Conservation (phyloP, 352 stramenopile genomes). For the Phytophthora nicotianae region DNA sequence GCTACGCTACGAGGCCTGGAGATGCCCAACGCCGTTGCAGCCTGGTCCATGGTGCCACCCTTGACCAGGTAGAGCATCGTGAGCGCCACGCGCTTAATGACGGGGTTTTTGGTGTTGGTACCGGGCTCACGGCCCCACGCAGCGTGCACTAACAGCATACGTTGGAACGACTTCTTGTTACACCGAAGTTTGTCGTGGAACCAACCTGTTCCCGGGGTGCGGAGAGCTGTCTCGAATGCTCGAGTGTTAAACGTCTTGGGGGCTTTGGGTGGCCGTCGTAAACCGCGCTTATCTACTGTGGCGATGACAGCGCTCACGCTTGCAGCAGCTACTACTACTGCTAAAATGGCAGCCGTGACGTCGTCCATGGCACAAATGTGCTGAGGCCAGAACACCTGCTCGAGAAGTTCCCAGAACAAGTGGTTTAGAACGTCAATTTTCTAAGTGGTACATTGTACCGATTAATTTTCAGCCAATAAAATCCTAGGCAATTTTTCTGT, state of each 20-base stretch:
- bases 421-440: too few relatives aligned
- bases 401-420: constrained; percentile 3
- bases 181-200: constrained; percentile 5
- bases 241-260: not conserved
- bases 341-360: constrained; percentile 3
- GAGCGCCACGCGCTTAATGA: not conserved
- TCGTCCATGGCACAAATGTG: constrained; percentile 14
- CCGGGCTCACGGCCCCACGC: not conserved
- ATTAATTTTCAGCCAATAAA: too few relatives aligned
- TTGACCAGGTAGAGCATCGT: not conserved
- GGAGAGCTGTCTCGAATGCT: constrained; percentile 1
- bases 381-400: constrained; percentile 4
- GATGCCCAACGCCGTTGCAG: not conserved
- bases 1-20: not conserved
- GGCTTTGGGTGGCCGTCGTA: not conserved
- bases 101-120: not conserved
- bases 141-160: not conserved
- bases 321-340: constrained; percentile 3
- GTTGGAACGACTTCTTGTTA: not conserved
- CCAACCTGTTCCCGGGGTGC: constrained; percentile 1
- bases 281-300: not conserved
- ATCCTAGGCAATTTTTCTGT: too few relatives aligned
- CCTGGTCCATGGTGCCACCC: not conserved
- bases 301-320: constrained; percentile 1
- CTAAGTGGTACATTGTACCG: too few relatives aligned